Conservation (phyloP, 1,139 yeast species). For the Geotrichum bryndzae region DNA sequence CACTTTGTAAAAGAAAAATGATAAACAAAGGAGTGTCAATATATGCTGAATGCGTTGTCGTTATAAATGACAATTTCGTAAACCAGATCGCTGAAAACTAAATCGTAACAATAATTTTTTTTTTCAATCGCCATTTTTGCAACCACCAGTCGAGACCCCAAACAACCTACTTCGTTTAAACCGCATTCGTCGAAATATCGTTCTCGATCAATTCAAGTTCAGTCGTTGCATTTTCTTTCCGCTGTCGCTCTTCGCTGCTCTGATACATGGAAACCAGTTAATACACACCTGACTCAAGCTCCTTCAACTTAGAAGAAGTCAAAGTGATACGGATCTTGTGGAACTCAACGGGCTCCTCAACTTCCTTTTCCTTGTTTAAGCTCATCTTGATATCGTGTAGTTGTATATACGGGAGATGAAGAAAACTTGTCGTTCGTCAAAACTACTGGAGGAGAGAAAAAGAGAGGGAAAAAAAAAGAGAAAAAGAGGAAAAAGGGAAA, state of each 20-base stretch:
- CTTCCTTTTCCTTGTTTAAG: conserved; percentile 59
- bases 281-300: conserved; percentile 71
- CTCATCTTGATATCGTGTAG: conserved; percentile 28
- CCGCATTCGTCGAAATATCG: not conserved
- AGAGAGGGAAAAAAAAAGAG: conserved; percentile 20
- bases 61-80: too few species aligned
- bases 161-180: not conserved
- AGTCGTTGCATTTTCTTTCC: not conserved
- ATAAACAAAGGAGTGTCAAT: not conserved
- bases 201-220: not conserved
- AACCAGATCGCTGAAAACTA: too few species aligned
- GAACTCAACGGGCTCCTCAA: conserved; percentile 72
- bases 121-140: too few species aligned
- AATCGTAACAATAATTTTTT: too few species aligned
- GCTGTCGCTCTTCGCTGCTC: not conserved
- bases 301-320: conserved; percentile 98
- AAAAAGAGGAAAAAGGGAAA: conserved; percentile 25
- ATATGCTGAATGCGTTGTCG: too few species aligned
- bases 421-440: conserved; percentile 8
- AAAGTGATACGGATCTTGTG: conserved; percentile 99
- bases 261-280: not conserved
- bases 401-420: not conserved
- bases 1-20: not conserved
- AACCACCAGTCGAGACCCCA: too few species aligned
- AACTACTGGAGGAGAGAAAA: conserved; percentile 25